Evolutionary conservation across 2,329 filamentous ascomycete genomes (phyloP).

Genomic region (Magnaporthiopsis poae): DNA sequence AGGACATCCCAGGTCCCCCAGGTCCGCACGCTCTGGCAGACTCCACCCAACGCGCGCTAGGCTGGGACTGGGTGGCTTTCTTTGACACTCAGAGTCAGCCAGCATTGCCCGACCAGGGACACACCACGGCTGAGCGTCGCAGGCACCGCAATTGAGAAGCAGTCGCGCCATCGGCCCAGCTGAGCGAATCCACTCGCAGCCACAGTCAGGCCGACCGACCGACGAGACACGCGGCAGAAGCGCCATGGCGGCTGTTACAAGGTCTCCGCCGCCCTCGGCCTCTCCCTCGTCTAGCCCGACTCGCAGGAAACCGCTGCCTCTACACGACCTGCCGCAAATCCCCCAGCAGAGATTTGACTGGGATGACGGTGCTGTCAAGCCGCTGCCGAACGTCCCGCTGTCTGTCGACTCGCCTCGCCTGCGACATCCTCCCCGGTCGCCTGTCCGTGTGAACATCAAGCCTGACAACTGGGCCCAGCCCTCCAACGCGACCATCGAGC

Average conservation of each 20-base stretch:
- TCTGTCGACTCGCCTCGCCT: slow-evolving; percentile 32
- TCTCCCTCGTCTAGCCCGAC: slow-evolving; percentile 19
- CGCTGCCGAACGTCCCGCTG: slow-evolving; percentile 19
- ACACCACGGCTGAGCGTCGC: neutral
- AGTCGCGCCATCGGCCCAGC: neutral
- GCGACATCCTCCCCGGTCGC: slow-evolving; percentile 44
- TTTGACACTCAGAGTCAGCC: neutral
- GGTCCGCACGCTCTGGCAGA: neutral
- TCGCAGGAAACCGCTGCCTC: slow-evolving; percentile 28
- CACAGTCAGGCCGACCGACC: neutral
- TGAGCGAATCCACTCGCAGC: neutral
- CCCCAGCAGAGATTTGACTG: slow-evolving; percentile 5
- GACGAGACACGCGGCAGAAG: neutral
- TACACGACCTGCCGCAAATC: slow-evolving; percentile 20
- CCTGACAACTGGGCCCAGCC: slow-evolving; percentile 43
- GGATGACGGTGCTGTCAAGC: slow-evolving; percentile 17
- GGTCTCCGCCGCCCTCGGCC: slow-evolving; percentile 18
- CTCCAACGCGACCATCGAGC: slow-evolving; percentile 43
- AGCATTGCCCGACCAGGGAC: neutral
- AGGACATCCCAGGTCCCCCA: neutral
- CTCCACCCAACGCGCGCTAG: neutral
- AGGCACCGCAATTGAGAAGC: neutral
- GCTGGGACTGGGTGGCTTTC: neutral
- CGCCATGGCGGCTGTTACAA: slow-evolving; percentile 24
- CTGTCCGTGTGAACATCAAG: slow-evolving; percentile 45